A percentile compares a stretch with the other conserved stretches of the same genome.
Evolutionary conservation across 2,329 filamentous ascomycete species (phyloP).

Genomic region (Aspergillus fructus): DNA sequence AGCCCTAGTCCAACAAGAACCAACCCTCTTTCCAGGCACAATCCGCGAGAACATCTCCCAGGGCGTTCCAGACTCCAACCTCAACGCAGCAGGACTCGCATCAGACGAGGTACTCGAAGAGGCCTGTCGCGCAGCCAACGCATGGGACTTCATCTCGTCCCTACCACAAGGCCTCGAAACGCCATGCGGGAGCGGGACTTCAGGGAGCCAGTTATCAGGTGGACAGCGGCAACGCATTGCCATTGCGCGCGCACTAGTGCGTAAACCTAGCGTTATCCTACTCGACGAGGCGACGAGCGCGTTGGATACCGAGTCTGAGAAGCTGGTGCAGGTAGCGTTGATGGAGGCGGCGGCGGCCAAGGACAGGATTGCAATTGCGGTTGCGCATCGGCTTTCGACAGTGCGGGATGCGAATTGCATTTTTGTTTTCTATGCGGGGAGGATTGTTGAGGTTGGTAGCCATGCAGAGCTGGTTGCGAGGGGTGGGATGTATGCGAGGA

Average conservation of each 20-base stretch:
- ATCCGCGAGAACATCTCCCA: conserved; percentile 61
- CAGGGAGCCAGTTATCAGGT: conserved; percentile 76
- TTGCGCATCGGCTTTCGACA: conserved; percentile 83
- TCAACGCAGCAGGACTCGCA: background rate
- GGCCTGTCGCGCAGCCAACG: conserved; percentile 86
- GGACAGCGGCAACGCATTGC: conserved; percentile 94
- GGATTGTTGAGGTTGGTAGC: conserved; percentile 77
- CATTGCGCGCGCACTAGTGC: conserved; percentile 84
- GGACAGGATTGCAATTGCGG: conserved; percentile 54
- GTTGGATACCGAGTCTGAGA: conserved; percentile 50
- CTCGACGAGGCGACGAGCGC: conserved; percentile 72
- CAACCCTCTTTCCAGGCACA: conserved; percentile 68
- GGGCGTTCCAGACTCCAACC: background rate
- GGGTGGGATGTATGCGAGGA: conserved; percentile 69
- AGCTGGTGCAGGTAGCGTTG: conserved; percentile 65
- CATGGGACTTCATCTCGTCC: conserved; percentile 86
- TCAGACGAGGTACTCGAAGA: conserved; percentile 68
- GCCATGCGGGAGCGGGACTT: conserved; percentile 71
- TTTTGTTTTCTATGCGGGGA: conserved; percentile 75
- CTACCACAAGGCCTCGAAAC: conserved; percentile 84
- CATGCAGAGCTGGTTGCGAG: conserved; percentile 69
- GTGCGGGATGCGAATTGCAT: conserved; percentile 87
- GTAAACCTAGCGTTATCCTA: conserved; percentile 81
- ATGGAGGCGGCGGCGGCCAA: conserved; percentile 67
- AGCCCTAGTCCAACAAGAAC: conserved; percentile 72